Base-by-base conservation (phyloP, 1,284 basidiomycete genomes). In the Tylopilus sp. region DNA sequence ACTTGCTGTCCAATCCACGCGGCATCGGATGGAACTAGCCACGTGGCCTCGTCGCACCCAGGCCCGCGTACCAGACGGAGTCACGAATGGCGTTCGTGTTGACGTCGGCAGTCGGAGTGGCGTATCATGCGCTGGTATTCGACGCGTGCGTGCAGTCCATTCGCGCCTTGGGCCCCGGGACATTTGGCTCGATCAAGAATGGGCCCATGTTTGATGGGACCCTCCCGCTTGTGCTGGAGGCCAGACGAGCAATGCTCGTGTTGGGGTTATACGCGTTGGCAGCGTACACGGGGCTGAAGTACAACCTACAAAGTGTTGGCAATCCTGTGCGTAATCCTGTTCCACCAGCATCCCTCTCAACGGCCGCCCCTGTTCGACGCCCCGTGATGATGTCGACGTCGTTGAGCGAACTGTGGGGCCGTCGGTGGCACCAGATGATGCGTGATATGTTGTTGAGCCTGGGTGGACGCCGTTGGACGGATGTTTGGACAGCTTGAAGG, bases 151-250 rank as follows among this genome's bases (percentile, higher is more conserved):
- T 66, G 7, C 70, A 69, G 57, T 19, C 9, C 39, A 52, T 68
- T 6, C 68, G 72, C 22, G 16, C 53, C n/a, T 16, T 73, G 47
- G 67, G 65, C 10, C 72, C 75, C 0, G 61, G 64, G 22, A 67
- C 65, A 6, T 67, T 77, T 16, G 70, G 67, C 41, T 67, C 74
- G 6, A 15, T 53, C 36, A 22, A 57, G 0, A 76, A 76, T 4
- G 83, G 82, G 5, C 79, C 83, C 32, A 84, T 91, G 56, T 89
- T 86, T 72, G 82, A 88, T 70, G 57, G 73, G 18, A 71, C 78
- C 5, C 76, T 87, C 2, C 77, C 86, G 10, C 81, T 79, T 1
- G 29, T 78, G 9, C 69, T 71, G 1, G 83, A 84, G 53, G 83
- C 86, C 67, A 39, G 80, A 26, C 83, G 81, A 26, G 81, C 85